A percentile compares a stretch with the other conserved stretches of the same genome.
These are phyloP conservation scores for Haberlea rhodopensis DNA, from an alignment of 257 asterid genomes.

Conservation along the genomic window DNA sequence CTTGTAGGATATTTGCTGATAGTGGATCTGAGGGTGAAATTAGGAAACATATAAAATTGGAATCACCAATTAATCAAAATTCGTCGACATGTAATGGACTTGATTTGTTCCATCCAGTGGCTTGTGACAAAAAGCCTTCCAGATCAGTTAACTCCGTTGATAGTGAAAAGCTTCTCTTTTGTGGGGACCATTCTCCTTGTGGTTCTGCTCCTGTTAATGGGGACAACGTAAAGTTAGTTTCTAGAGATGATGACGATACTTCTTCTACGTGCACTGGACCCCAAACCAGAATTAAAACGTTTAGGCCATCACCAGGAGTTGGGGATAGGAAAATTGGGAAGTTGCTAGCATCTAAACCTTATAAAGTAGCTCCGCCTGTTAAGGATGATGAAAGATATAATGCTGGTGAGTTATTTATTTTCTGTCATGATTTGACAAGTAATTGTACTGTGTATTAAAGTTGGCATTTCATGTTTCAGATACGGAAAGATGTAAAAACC, in stretches of 20 bases:
- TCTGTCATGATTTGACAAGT: background rate
- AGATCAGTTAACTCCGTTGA: slow-evolving; percentile 53
- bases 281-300: slow-evolving; percentile 51
- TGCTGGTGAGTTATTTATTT: slow-evolving; percentile 50
- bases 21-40: slow-evolving; percentile 50
- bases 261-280: slow-evolving; percentile 60
- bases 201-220: slow-evolving; percentile 43
- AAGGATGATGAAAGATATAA: slow-evolving; percentile 46
- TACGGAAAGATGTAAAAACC: slow-evolving; percentile 45
- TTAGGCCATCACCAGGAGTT: slow-evolving; percentile 40
- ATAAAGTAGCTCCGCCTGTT: slow-evolving; percentile 41
- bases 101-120: slow-evolving; percentile 22
- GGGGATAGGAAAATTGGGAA: slow-evolving; percentile 58
- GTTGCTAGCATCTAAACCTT: slow-evolving; percentile 50
- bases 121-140: slow-evolving; percentile 30
- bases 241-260: slow-evolving; percentile 86
- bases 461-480: slow-evolving; percentile 32
- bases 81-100: slow-evolving; percentile 36
- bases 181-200: slow-evolving; percentile 45
- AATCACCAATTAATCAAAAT: slow-evolving; percentile 30
- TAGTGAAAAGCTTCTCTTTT: slow-evolving; percentile 54
- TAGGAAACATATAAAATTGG: slow-evolving; percentile 28
- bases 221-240: slow-evolving; percentile 68
- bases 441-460: slow-evolving; percentile 2
- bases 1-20: slow-evolving; percentile 42